Conservation (phyloP, 2,329 filamentous ascomycete species). For the Arthrocladium fulminans region DNA sequence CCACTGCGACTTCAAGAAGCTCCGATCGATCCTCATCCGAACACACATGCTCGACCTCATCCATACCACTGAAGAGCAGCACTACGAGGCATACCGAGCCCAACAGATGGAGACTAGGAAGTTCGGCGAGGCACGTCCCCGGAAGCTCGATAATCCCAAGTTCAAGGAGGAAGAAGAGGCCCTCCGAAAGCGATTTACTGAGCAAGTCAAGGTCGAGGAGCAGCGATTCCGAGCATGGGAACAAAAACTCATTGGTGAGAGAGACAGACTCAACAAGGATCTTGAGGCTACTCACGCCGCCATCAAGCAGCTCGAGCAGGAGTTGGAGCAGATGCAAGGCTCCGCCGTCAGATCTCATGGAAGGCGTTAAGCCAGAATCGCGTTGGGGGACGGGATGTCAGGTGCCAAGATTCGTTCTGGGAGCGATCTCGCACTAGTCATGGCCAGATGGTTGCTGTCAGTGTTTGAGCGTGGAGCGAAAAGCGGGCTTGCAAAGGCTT, state of each 20-base stretch:
- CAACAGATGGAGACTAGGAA: conserved; percentile 99
- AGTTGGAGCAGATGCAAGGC: conserved; percentile 90
- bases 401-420: neutral
- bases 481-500: neutral
- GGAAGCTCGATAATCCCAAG: conserved; percentile 99
- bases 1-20: conserved; percentile 99
- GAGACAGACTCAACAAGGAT: conserved; percentile 99
- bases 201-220: conserved; percentile 99
- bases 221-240: conserved; percentile 99
- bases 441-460: neutral
- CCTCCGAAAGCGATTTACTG: conserved; percentile 95
- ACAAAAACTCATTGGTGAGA: conserved; percentile 98
- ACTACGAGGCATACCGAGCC: conserved; percentile 98
- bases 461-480: conserved; percentile 1
- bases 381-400: neutral
- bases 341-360: conserved; percentile 83
- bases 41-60: conserved; percentile 99
- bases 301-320: conserved; percentile 58
- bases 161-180: conserved; percentile 99
- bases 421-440: neutral
- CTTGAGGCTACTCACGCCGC: conserved; percentile 92
- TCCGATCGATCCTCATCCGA: conserved; percentile 95
- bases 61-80: conserved; percentile 97
- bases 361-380: conserved; percentile 56
- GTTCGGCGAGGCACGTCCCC: conserved; percentile 91